A percentile compares a stretch with the other conserved stretches of the same genome.
Conservation (phyloP, 768 basidiomycete genomes). For the Boletus edulis region DNA sequence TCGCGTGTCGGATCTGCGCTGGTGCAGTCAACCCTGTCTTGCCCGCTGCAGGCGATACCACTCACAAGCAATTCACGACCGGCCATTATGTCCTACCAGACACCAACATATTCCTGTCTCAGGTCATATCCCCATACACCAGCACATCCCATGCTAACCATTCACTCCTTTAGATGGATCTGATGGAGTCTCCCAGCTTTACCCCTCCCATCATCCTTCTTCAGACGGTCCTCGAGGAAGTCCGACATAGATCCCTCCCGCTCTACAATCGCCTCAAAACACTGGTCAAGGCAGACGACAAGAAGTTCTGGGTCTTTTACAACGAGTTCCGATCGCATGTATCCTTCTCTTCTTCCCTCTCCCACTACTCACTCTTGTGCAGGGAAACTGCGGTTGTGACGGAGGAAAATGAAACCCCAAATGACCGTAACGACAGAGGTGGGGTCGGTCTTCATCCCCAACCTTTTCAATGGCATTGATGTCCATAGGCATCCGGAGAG, state of each 20-base stretch:
- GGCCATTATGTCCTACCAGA: constrained; percentile 90
- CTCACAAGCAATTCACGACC: constrained; percentile 54
- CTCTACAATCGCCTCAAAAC: constrained; percentile 90
- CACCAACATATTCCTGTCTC: constrained; percentile 91
- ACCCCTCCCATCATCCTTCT: constrained; percentile 81
- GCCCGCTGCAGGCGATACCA: constrained; percentile 54
- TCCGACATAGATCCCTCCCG: constrained; percentile 89
- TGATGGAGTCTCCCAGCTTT: constrained; percentile 78
- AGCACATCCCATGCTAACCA: neutral
- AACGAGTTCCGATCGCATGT: constrained; percentile 83
- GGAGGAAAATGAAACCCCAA: constrained; percentile 78
- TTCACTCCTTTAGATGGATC: constrained; percentile 71
- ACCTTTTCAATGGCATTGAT: neutral
- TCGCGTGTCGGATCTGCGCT: constrained; percentile 63
- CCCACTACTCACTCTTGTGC: neutral
- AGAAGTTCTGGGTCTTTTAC: constrained; percentile 81
- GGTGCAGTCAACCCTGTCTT: constrained; percentile 43
- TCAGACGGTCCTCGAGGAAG: constrained; percentile 96
- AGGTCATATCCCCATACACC: constrained; percentile 39
- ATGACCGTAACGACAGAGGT: constrained; percentile 96
- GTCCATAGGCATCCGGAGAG: constrained; percentile 79
- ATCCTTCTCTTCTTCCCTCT: neutral
- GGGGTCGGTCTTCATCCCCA: neutral
- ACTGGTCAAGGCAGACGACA: constrained; percentile 81
- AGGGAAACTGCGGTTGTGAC: constrained; percentile 82